Evolutionary conservation across 129 eudicot genomes (phyloP).

Genomic region (Chrysanthemum seticuspe): DNA sequence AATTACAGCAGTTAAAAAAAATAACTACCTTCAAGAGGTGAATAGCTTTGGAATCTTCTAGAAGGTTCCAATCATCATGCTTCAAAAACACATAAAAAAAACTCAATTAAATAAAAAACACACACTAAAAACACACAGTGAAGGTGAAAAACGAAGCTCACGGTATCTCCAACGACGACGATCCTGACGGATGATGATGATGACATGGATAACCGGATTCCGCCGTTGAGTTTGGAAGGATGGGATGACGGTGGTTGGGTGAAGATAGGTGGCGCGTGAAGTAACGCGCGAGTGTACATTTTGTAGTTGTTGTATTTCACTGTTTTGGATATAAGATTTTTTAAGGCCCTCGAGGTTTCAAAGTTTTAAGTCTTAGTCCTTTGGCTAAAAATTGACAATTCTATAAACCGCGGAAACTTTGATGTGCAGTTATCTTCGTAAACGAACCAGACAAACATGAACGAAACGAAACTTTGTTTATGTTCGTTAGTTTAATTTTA

Average conservation of each 20-base stretch:
- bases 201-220: conserved; percentile 41
- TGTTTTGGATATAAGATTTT: too few relatives aligned
- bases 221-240: conserved; percentile 20
- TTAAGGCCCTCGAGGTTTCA: neutral
- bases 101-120: conserved; percentile 3
- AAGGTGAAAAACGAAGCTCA: conserved; percentile 36
- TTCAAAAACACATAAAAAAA: conserved; percentile 32
- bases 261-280: conserved; percentile 49
- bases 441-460: too few relatives aligned
- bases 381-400: too few relatives aligned
- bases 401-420: too few relatives aligned
- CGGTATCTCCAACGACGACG: conserved; percentile 88
- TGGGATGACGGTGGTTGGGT: conserved; percentile 11
- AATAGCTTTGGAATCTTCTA: conserved; percentile 82
- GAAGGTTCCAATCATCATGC: conserved; percentile 85
- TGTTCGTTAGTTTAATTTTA: too few relatives aligned
- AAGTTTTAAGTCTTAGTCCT: neutral
- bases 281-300: conserved; percentile 44
- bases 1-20: neutral
- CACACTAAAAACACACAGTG: neutral
- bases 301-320: neutral
- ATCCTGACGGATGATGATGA: conserved; percentile 60
- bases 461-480: too few relatives aligned
- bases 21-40: conserved; percentile 56
- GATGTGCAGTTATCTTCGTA: too few relatives aligned